Evolutionary conservation across 2,329 filamentous ascomycete genomes (phyloP), one percentile per base, ranked within the genome.

Genomic region (Calonectria ilicicola): DNA sequence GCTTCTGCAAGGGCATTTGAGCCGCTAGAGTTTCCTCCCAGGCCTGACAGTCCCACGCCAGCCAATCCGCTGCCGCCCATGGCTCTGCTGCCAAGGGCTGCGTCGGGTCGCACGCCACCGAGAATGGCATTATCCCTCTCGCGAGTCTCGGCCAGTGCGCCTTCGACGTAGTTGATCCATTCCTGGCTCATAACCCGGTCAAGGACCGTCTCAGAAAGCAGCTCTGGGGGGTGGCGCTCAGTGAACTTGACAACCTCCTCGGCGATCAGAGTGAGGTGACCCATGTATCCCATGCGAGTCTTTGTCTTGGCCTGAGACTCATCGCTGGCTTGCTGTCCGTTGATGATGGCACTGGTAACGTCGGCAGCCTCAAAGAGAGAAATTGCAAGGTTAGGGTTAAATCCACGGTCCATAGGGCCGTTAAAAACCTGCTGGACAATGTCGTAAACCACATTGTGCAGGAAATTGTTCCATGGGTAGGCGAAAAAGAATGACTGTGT

Each of bases 391-490:
- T 92, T 93, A 14, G 95, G 93, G 84, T 99, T 99, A 85, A 93
- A 98, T 32, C 97, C 96, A 72, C 95, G 93, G 78, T 98, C 96
- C 94, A 99, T 98, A 0, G 95, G 95, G 10, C 97, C 97, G 82
- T 99, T 99, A 84, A 99, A 98, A 1, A 99, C 97, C 86, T 99
- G 97, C 83, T 99, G 97, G 51, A 99, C 95, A 80, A 99, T 96
- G 83, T 99, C 97, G 82, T 99, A 99, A 60, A 99, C 97, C 51
- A 99, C 97, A 81, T 99, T 99, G 85, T 99, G 97, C 53, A 99
- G 89, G 82, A 99, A 99, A 83, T 99, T 99, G 85, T 99, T 99
- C 97, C 97, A 99, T 1, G 97, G 96, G 81, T 98, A 99, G 72
- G 93, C 92, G 87, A 99, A 99, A 86, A 99, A 99, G 87, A 98